Base-by-base conservation (phyloP, 805 yeast species). In the Yamadazyma sp. region DNA sequence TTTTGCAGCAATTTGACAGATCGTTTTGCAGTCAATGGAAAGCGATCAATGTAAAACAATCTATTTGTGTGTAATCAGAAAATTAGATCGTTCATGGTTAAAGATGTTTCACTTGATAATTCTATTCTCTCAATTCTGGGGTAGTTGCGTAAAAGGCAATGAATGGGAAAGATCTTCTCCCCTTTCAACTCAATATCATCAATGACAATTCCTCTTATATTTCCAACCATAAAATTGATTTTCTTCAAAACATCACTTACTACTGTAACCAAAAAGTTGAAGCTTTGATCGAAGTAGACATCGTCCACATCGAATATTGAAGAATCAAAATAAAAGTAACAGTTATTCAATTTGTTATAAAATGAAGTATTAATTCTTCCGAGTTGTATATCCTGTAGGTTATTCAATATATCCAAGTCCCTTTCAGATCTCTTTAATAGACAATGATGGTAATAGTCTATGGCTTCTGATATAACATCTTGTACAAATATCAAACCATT, bases 181-280 rank as follows among this genome's bases (percentile, higher is more conserved):
- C 66, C 69, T 3, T 37, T 30, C 13, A 60, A 43, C 13, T 50
- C 40, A 12, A 36, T 38, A 35, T 63, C 70, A 37, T 63, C 65
- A 23, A 63, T 52, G 33, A 53, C 58, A 13, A 62, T 32, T 3
- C 58, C 60, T 36, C 56, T 45, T 9, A 62, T 53, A 29, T 64
- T 44, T 11, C 52, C 58, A 31, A 57, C 30, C 63, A 62, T 57
- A 41, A 58, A 59, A 30, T 48, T 44, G 45, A 52, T 47, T 31
- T 62, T 62, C 42, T 60, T 59, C 36, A 62, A 50, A 7, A 62
- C 50, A 48, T 61, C 67, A 36, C 56, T 55, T 10, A 58, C 56
- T n/a, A 62, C 53, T 7, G 57, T 42, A 3, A 57, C 51, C 14
- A 61, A 38, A 28, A 52, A 48, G 34, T 55, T 52, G 43, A 62